phyloP scores from a whole-genome alignment of 257 asterid species.

The Gentiana macrophylla region DNA sequence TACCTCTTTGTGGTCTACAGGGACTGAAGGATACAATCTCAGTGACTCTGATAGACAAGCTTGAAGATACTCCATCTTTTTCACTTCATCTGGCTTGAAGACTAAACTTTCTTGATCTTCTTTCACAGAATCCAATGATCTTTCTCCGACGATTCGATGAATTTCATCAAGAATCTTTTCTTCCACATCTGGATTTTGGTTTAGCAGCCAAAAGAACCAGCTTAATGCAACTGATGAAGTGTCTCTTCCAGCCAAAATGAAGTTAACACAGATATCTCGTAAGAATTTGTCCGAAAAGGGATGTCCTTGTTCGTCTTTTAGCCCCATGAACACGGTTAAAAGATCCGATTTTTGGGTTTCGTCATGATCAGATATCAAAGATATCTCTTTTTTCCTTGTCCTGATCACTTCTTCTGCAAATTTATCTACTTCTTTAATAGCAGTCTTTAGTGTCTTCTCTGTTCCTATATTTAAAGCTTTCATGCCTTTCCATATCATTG shows the following conservation, averaged over 20 bases:
- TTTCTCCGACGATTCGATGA: constrained; percentile 37
- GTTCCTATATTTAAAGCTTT: constrained; percentile 44
- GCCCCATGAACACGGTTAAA: constrained; percentile 68
- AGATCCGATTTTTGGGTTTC: constrained; percentile 43
- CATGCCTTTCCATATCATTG: constrained; percentile 68
- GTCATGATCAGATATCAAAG: constrained; percentile 12
- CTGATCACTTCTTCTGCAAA: constrained; percentile 66
- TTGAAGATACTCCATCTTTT: constrained; percentile 93
- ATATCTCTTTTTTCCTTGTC: constrained; percentile 59
- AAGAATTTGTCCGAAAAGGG: constrained; percentile 47
- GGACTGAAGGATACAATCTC: constrained; percentile 88
- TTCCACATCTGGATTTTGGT: constrained; percentile 51
- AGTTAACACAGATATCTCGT: constrained; percentile 84
- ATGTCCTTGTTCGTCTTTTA: constrained; percentile 46
- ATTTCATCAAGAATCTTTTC: constrained; percentile 60
- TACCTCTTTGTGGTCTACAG: constrained; percentile 98
- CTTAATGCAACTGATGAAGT: constrained; percentile 92
- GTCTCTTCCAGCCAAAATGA: constrained; percentile 91
- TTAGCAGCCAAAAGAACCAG: constrained; percentile 92
- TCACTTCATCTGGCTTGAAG: constrained; percentile 72
- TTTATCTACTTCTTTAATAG: constrained; percentile 50
- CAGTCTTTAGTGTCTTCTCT: constrained; percentile 43
- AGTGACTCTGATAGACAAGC: constrained; percentile 91
- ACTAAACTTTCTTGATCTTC: constrained; percentile 15
- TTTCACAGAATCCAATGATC: constrained; percentile 17